These are phyloP conservation scores for Salix caprea DNA, from an alignment of 345 rosid genomes.

Conservation along the genomic window DNA sequence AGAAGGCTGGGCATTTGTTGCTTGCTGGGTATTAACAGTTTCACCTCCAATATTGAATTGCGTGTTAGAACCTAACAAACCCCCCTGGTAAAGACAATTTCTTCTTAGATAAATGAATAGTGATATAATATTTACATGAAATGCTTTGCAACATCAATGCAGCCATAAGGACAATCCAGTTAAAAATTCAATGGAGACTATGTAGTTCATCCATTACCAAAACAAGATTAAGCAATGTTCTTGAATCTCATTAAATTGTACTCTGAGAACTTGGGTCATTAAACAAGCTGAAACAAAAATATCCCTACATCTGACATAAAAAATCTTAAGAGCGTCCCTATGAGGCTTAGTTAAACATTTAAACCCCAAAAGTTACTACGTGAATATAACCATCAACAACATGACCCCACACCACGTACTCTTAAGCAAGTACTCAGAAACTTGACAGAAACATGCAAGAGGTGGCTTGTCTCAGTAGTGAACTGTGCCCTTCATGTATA, in stretches of 20 bases:
- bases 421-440: neutral
- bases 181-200: neutral
- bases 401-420: neutral
- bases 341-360: neutral
- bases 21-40: slow-evolving; percentile 14
- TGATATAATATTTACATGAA: neutral
- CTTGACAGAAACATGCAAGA: neutral
- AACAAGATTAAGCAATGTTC: neutral
- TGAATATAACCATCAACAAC: neutral
- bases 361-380: neutral
- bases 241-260: neutral
- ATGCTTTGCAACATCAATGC: neutral
- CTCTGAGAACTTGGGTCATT: slow-evolving; percentile 1
- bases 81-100: slow-evolving; percentile 29
- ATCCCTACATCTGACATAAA: neutral
- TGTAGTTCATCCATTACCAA: neutral
- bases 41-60: slow-evolving; percentile 39
- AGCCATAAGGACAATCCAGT: neutral
- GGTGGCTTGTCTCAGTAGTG: neutral
- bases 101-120: neutral
- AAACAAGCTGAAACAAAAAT: neutral
- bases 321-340: neutral
- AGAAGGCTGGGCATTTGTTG: slow-evolving; percentile 13
- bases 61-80: slow-evolving; percentile 32
- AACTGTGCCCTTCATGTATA: neutral